These are phyloP conservation scores for Parascedosporium putredinis DNA, from an alignment of 2,329 filamentous ascomycete genomes.

Conservation along the genomic window DNA sequence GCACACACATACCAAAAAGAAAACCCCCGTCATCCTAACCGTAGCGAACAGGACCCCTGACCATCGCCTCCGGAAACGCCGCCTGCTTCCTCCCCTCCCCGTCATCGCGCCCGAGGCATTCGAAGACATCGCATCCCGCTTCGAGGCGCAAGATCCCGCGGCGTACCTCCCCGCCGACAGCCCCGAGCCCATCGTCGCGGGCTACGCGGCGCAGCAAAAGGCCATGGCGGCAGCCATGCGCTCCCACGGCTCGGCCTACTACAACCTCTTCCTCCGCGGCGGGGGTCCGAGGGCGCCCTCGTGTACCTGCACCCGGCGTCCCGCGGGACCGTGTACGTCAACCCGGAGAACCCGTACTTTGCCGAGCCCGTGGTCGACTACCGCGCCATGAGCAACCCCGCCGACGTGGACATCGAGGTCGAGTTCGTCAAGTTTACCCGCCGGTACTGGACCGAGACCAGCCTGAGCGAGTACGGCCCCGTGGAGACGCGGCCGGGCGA, in stretches of 20 bases:
- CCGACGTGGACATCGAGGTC: constrained; percentile 16
- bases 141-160: constrained; percentile 12
- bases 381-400: constrained; percentile 15
- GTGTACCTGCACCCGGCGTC: constrained; percentile 13
- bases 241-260: constrained; percentile 13
- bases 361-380: constrained; percentile 17
- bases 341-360: constrained; percentile 14
- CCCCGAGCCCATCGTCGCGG: constrained; percentile 14
- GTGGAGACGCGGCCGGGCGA: constrained; percentile 14
- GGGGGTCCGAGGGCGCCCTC: constrained; percentile 14
- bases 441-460: constrained; percentile 13
- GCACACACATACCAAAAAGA: not conserved
- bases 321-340: constrained; percentile 15
- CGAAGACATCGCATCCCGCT: constrained; percentile 11
- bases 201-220: constrained; percentile 23
- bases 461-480: constrained; percentile 14
- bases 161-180: constrained; percentile 13
- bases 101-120: constrained; percentile 13
- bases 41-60: constrained; percentile 3
- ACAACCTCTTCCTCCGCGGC: constrained; percentile 18
- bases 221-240: constrained; percentile 5
- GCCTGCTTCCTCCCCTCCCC: constrained; percentile 12
- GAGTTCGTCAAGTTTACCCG: constrained; percentile 17
- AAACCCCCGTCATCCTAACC: too few relatives aligned
- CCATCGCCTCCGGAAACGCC: constrained; percentile 6